Conservation (phyloP, 345 rosid genomes). For the Streptanthus diversifolius region DNA sequence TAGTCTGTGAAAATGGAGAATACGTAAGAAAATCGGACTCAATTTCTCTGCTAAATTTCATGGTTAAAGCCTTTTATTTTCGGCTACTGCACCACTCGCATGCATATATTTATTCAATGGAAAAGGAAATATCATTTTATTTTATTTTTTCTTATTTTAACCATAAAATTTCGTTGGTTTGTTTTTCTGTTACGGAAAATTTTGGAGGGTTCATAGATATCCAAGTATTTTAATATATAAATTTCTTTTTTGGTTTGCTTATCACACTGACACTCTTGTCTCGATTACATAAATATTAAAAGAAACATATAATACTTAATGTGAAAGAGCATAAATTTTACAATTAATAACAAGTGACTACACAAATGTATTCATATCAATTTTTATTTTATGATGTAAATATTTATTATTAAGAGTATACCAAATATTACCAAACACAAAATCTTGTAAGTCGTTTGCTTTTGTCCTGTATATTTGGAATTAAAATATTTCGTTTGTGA, state of each 20-base stretch:
- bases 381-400: neutral
- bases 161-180: neutral
- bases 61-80: neutral
- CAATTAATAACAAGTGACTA: neutral
- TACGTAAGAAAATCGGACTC: neutral
- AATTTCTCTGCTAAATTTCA: neutral
- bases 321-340: neutral
- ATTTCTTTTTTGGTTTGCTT: neutral
- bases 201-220: neutral
- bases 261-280: slow-evolving; percentile 9
- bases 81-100: neutral
- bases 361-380: neutral
- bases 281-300: neutral
- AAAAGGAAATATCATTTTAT: neutral
- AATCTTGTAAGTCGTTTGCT: neutral
- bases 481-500: neutral
- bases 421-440: neutral
- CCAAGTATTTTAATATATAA: neutral
- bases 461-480: neutral
- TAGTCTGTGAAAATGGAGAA: neutral
- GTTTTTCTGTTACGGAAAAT: neutral
- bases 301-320: neutral
- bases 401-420: neutral
- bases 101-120: neutral
- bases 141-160: neutral